These are phyloP conservation scores for Claviceps arundinis DNA, from an alignment of 2,329 filamentous ascomycete species.

Conservation along the genomic window DNA sequence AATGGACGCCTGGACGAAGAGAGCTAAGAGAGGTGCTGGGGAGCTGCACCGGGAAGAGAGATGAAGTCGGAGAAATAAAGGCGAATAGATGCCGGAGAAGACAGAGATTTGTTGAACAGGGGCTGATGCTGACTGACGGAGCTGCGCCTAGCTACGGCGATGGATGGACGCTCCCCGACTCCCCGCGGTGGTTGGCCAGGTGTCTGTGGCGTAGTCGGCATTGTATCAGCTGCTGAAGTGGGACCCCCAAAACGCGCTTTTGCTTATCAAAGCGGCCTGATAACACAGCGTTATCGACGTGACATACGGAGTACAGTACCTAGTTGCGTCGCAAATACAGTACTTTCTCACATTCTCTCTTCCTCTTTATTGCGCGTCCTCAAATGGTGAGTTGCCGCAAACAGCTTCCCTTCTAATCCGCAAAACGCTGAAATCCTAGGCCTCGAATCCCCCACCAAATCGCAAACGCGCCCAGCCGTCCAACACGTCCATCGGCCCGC, in stretches of 20 bases:
- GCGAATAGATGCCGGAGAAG: neutral
- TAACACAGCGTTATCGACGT: neutral
- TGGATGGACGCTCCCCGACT: too few relatives aligned
- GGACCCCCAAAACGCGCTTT: neutral
- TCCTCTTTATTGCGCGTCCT: neutral
- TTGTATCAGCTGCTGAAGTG: neutral
- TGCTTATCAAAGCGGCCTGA: neutral
- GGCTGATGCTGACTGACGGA: neutral
- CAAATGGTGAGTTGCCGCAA: neutral
- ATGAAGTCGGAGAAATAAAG: neutral
- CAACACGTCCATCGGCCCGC: neutral
- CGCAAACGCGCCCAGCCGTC: conserved; percentile 26
- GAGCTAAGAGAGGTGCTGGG: neutral
- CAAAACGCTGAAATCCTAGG: neutral
- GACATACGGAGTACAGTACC: neutral
- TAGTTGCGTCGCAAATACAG: neutral
- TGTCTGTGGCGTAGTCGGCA: too few relatives aligned
- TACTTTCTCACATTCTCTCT: neutral
- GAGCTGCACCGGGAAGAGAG: neutral
- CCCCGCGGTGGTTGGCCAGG: too few relatives aligned
- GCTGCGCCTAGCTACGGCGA: too few relatives aligned
- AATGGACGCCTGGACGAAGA: neutral
- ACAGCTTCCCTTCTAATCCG: neutral
- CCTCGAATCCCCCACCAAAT: conserved; percentile 17
- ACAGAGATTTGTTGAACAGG: neutral